Evolutionary conservation across 768 basidiomycete species (phyloP).

Genomic region (Crassisporium funariophilum): DNA sequence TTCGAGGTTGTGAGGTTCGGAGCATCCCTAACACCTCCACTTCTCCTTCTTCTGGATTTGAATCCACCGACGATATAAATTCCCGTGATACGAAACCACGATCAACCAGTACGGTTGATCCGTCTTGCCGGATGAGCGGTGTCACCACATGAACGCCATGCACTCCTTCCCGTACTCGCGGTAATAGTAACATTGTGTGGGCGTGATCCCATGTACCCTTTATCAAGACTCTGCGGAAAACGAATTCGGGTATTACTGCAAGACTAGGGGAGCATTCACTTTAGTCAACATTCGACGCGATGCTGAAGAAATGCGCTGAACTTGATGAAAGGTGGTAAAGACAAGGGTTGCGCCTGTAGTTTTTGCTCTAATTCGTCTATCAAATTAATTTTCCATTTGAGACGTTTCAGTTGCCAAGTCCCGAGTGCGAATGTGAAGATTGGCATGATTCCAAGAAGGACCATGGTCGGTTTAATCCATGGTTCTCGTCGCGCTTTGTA

Average conservation of each 20-base stretch:
- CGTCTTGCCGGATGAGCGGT: slow-evolving; percentile 78
- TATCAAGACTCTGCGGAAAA: slow-evolving; percentile 81
- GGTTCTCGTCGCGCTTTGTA: slow-evolving; percentile 63
- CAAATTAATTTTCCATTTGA: slow-evolving; percentile 92
- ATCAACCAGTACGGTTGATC: slow-evolving; percentile 87
- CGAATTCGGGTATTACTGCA: slow-evolving; percentile 82
- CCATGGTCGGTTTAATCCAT: slow-evolving; percentile 69
- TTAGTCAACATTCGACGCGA: slow-evolving; percentile 14
- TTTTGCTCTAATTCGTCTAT: slow-evolving; percentile 95
- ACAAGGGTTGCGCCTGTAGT: slow-evolving; percentile 74
- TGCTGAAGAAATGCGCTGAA: slow-evolving; percentile 25
- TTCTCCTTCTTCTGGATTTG: slow-evolving; percentile 48
- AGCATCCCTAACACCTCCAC: slow-evolving; percentile 88
- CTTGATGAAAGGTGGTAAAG: slow-evolving; percentile 87
- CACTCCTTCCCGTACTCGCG: slow-evolving; percentile 85
- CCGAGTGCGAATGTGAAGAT: slow-evolving; percentile 90
- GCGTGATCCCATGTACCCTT: slow-evolving; percentile 79
- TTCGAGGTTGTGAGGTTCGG: slow-evolving; percentile 70
- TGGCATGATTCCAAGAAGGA: slow-evolving; percentile 83
- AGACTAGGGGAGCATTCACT: slow-evolving; percentile 47
- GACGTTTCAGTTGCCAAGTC: slow-evolving; percentile 89
- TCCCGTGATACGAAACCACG: slow-evolving; percentile 84
- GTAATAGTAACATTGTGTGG: slow-evolving; percentile 79
- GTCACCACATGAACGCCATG: slow-evolving; percentile 89
- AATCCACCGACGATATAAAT: slow-evolving; percentile 29